Evolutionary conservation across 2,329 filamentous ascomycete genomes (phyloP).

Genomic region (Taxawa tesnikishii): DNA sequence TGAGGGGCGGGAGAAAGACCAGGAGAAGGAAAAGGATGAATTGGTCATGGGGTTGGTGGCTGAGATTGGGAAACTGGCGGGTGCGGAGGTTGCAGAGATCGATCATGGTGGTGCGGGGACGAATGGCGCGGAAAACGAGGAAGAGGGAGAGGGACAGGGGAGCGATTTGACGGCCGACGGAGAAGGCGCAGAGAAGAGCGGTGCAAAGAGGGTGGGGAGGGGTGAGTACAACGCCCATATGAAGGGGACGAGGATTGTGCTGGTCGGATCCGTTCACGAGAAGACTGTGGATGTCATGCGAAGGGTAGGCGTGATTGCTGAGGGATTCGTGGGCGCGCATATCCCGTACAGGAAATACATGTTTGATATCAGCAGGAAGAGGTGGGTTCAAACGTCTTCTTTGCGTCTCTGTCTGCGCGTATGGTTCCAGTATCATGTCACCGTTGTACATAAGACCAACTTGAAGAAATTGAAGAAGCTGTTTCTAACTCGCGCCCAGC

Average conservation of each 20-base stretch:
- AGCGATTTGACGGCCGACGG: no score
- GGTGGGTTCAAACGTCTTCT: neutral
- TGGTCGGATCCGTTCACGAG: constrained; percentile 19
- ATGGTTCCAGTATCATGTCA: no score
- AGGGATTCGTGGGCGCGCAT: constrained; percentile 7
- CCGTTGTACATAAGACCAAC: no score
- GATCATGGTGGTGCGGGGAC: neutral
- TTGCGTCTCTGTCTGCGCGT: neutral
- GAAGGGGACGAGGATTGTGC: constrained; percentile 5
- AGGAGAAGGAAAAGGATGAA: neutral
- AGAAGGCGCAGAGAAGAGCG: neutral
- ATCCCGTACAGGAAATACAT: constrained; percentile 9
- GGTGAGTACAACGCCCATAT: constrained; percentile 3
- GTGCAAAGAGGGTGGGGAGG: neutral
- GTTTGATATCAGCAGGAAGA: constrained; percentile 6
- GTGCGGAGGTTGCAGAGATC: no score
- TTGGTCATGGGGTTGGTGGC: neutral
- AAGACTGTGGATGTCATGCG: constrained; percentile 12
- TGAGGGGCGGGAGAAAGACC: neutral
- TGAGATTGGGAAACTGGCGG: neutral
- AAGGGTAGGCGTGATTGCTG: constrained; percentile 10
- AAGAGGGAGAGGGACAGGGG: no score
- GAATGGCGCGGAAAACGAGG: neutral
- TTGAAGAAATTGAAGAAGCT: no score
- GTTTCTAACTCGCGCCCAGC: neutral